Base-by-base conservation (phyloP, 2,329 filamentous ascomycete genomes). In the Trichoderma afroharzianum region DNA sequence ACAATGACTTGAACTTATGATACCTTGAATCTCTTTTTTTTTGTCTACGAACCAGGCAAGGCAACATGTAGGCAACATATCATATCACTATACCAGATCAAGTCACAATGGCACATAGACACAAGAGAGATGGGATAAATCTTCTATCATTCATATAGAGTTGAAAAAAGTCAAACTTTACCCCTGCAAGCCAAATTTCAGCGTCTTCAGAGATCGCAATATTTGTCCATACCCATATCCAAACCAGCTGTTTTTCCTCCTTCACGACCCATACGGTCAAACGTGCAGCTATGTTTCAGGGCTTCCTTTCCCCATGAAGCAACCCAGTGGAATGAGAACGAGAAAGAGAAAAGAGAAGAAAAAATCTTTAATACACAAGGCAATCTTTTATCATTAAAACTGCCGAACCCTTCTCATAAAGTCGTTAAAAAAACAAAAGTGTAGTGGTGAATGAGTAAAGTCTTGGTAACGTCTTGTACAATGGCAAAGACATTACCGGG, bases 291-390 rank as follows among this genome's bases (percentile, higher is more conserved):
- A 28, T 36, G 26, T 69, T 53, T 39, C 50, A 36, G 30, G 24
- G 57, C 50, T 43, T 67, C 32, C 32, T 57, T 15, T 43, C 18
- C 28, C 28, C 21, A 47, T 36, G 57, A 69, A 62, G 39, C 18
- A 26, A 32, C 32, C 43, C 30, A 15, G 61, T 36, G 50, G n/a
- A 70, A 33, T 55, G 24, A 64, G 43, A 57, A 30, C 3, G 21
- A 62, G 26, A 47, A 53, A 7, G 14, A 39, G 50, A 32, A 43
- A 47, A 32, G 7, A 55, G 24, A 26, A 53, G n/a, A 39, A 61
- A 71, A 68, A 53, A n/a, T 68, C 53, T 70, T 59, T 70, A 64
- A 72, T 72, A 70, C 66, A 64, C 36, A 50, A 72, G 66, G 66
- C 39, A 58, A 72, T 55, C 58, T 66, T 55, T 59, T 50, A 53